A percentile compares a stretch with the other conserved stretches of the same genome.
These are phyloP conservation scores for Rosellinia necatrix DNA, from an alignment of 2,329 filamentous ascomycete species.

Conservation along the genomic window DNA sequence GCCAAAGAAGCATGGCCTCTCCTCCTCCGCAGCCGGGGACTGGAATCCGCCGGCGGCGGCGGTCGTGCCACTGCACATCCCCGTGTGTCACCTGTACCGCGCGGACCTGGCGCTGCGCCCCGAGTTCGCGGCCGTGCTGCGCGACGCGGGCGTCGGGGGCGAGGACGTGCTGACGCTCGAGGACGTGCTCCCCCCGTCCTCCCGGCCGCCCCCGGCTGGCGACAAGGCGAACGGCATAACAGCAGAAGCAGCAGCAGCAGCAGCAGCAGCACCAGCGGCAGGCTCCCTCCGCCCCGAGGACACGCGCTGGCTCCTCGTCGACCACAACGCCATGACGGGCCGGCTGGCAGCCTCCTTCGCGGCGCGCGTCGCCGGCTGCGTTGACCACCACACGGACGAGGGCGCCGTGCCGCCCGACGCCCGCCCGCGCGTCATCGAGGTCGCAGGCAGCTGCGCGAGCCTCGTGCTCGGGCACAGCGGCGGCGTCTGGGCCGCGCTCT, in stretches of 20 bases:
- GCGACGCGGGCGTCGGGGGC: constrained; percentile 60
- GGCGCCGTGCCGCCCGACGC: constrained; percentile 50
- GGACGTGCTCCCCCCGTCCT: constrained; percentile 50
- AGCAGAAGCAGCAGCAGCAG: background rate
- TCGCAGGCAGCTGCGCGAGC: constrained; percentile 74
- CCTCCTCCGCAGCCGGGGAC: too few relatives aligned
- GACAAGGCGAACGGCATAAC: background rate
- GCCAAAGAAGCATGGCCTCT: constrained; percentile 42
- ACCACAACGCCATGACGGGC: constrained; percentile 77
- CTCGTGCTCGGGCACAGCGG: constrained; percentile 66
- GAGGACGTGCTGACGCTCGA: constrained; percentile 69
- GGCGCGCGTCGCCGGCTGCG: constrained; percentile 62
- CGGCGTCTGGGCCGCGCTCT: constrained; percentile 60
- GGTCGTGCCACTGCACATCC: constrained; percentile 65
- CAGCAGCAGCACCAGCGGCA: background rate
- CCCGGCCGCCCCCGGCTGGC: background rate
- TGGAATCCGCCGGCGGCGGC: background rate
- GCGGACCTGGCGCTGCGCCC: constrained; percentile 72
- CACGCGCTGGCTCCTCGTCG: constrained; percentile 74
- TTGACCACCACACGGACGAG: constrained; percentile 84
- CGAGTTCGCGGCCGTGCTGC: constrained; percentile 70
- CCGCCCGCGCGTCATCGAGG: constrained; percentile 65
- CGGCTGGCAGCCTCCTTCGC: constrained; percentile 59
- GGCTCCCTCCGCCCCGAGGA: constrained; percentile 50
- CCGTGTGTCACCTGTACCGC: constrained; percentile 71